Conservation (phyloP, 2,329 filamentous ascomycete genomes). For the Penicillium polonicum region DNA sequence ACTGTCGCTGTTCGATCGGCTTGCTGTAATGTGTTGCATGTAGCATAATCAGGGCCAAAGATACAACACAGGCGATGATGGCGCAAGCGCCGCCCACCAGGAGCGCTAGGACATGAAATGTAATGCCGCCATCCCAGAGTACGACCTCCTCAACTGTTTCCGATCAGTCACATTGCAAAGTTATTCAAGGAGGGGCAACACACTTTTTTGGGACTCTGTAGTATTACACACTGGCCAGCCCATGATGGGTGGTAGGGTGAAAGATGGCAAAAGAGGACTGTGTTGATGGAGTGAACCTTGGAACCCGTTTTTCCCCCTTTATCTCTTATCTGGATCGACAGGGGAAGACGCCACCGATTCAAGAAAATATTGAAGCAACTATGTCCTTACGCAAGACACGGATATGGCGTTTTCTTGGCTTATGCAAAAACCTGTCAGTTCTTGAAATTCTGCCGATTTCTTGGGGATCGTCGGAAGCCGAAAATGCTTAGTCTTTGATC, state of each 20-base stretch:
- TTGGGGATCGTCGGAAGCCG: background rate
- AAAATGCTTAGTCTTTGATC: conserved; percentile 7
- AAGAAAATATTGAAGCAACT: background rate
- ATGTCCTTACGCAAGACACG: background rate
- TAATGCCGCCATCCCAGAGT: conserved; percentile 53
- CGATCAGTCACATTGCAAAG: conserved; percentile 12
- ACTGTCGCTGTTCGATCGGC: conserved; percentile 61
- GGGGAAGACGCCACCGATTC: conserved; percentile 11
- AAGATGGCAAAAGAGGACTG: background rate
- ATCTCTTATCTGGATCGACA: conserved; percentile 26
- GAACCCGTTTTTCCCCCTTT: conserved; percentile 11
- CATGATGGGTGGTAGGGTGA: conserved; percentile 29
- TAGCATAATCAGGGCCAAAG: conserved; percentile 55
- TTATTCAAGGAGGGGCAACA: conserved; percentile 10
- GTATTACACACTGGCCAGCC: conserved; percentile 54
- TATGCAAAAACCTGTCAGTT: background rate
- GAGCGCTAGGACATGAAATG: conserved; percentile 58
- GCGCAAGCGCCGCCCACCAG: conserved; percentile 55
- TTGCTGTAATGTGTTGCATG: conserved; percentile 62
- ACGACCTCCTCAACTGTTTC: conserved; percentile 46
- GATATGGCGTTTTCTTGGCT: background rate
- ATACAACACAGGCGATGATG: conserved; percentile 51
- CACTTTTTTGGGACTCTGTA: conserved; percentile 48
- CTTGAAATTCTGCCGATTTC: background rate
- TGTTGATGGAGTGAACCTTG: conserved; percentile 10